These are phyloP conservation scores for Thraustochytrium striatum DNA, from an alignment of 352 stramenopile species.

Conservation along the genomic window DNA sequence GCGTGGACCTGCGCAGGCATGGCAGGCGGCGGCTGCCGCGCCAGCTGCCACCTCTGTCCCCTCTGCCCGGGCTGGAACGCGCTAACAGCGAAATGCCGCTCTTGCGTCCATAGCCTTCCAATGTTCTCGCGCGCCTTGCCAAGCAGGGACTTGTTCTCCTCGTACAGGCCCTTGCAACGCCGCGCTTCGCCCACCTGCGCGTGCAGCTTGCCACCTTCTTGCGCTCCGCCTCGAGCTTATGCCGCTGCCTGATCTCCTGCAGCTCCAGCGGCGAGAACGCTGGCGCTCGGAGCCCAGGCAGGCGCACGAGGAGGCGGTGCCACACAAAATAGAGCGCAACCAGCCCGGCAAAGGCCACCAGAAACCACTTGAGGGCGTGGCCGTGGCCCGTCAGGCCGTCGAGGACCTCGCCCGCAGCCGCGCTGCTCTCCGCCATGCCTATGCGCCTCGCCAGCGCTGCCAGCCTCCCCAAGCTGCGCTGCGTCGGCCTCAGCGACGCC, in stretches of 20 bases:
- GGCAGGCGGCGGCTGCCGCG: not conserved
- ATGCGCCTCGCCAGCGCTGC: not conserved
- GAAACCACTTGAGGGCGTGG: not conserved
- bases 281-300: not conserved
- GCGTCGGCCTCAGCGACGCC: not conserved
- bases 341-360: not conserved
- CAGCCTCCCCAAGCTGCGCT: not conserved
- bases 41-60: not conserved
- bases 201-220: not conserved
- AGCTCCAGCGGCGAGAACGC: not conserved
- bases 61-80: not conserved
- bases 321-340: not conserved
- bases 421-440: not conserved
- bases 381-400: not conserved
- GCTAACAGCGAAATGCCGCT: no score
- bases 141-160: constrained; percentile 16
- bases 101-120: no score
- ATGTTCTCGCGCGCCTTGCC: not conserved
- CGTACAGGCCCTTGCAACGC: not conserved
- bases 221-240: not conserved
- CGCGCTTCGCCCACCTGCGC: not conserved
- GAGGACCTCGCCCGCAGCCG: not conserved
- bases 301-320: not conserved
- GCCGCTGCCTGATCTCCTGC: constrained; percentile 8
- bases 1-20: not conserved